Evolutionary conservation across 192 early-diverging fungal species (phyloP).

Genomic region (Dispira simplex): DNA sequence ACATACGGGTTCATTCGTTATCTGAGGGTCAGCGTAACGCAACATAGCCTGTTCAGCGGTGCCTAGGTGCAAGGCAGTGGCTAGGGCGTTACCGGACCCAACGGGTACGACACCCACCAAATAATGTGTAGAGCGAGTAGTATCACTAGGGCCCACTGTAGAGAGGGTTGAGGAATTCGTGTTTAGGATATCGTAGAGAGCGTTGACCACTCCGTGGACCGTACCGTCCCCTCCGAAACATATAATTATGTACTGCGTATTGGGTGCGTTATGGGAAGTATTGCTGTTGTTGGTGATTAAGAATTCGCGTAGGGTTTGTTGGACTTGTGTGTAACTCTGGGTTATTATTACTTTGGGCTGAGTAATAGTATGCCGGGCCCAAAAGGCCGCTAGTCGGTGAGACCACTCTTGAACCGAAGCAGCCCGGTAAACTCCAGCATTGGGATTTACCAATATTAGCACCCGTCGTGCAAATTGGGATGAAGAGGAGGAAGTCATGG

Average conservation of each 20-base stretch:
- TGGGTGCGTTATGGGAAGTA: background rate
- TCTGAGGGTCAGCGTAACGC: background rate
- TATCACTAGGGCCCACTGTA: background rate
- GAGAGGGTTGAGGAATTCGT: background rate
- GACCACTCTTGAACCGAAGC: background rate
- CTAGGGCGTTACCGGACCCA: slow-evolving; percentile 1
- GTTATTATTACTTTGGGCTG: background rate
- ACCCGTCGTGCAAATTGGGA: background rate
- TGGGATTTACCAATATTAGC: background rate
- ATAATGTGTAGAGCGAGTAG: background rate
- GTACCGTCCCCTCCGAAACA: slow-evolving; percentile 6
- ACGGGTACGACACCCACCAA: background rate
- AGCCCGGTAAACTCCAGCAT: background rate
- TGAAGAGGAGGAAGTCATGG: too few relatives aligned
- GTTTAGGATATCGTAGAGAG: background rate
- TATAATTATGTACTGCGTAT: background rate
- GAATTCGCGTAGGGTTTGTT: background rate
- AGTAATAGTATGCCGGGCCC: background rate
- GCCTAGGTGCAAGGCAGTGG: background rate
- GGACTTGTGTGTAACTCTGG: background rate
- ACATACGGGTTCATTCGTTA: background rate
- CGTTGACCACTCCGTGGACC: background rate
- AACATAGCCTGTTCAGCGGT: background rate
- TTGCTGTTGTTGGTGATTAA: background rate
- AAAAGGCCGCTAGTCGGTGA: background rate